Evolutionary conservation across 495 filamentous ascomycete genomes (phyloP).

Genomic region (Halenospora varia): DNA sequence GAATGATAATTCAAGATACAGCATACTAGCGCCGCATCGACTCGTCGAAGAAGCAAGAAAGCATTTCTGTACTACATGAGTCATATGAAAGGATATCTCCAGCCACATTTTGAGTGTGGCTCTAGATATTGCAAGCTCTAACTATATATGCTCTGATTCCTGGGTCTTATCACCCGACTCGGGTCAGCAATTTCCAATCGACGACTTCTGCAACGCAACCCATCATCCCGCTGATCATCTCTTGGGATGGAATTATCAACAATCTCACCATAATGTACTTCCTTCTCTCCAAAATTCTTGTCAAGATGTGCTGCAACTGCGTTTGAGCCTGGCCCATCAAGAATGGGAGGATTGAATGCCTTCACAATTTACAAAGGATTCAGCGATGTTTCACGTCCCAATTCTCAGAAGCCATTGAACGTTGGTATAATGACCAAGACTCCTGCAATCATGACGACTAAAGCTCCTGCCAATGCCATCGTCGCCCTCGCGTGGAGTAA

Average conservation of each 20-base stretch:
- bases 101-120: too few relatives aligned
- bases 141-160: neutral
- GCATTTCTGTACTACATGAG: slow-evolving; percentile 11
- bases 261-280: slow-evolving; percentile 5
- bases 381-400: slow-evolving; percentile 26
- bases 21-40: slow-evolving; percentile 26
- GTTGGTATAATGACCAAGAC: slow-evolving; percentile 18
- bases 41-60: slow-evolving; percentile 27
- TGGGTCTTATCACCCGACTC: neutral
- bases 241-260: slow-evolving; percentile 1
- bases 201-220: neutral
- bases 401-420: slow-evolving; percentile 29
- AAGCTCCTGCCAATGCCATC: neutral
- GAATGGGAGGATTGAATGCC: slow-evolving; percentile 25
- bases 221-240: neutral
- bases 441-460: slow-evolving; percentile 15
- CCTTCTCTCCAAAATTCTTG: slow-evolving; percentile 5
- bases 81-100: too few relatives aligned
- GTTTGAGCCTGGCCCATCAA: slow-evolving; percentile 25
- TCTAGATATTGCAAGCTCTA: too few relatives aligned
- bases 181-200: slow-evolving; percentile 5
- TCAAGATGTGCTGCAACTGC: slow-evolving; percentile 8
- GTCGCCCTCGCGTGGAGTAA: neutral
- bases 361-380: slow-evolving; percentile 31
- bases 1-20: slow-evolving; percentile 21